Evolutionary conservation across 2,329 filamentous ascomycete species (phyloP).

Genomic region (Septoria petroselini): DNA sequence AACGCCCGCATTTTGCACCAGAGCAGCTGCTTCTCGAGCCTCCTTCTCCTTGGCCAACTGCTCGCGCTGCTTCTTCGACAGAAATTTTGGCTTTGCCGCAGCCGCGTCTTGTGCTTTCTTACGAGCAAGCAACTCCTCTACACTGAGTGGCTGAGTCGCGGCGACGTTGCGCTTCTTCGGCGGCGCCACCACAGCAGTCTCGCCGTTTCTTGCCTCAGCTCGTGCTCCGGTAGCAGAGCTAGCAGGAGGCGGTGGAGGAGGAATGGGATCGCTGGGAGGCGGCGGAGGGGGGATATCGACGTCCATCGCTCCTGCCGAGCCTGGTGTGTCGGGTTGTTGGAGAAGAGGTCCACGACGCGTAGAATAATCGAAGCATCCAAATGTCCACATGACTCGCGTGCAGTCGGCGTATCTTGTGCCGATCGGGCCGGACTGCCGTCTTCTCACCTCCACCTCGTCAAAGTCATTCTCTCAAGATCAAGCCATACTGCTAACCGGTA

Average conservation of each 20-base stretch:
- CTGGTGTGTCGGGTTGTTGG: too few species aligned
- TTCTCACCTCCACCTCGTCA: too few species aligned
- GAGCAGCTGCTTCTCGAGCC: conserved; percentile 63
- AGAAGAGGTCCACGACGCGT: too few species aligned
- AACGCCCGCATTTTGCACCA: conserved; percentile 54
- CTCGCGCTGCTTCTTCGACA: conserved; percentile 80
- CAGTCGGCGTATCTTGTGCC: background rate
- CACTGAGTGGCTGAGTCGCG: conserved; percentile 61
- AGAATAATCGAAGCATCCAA: background rate
- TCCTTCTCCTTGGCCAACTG: conserved; percentile 74
- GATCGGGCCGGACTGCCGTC: background rate
- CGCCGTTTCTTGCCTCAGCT: background rate
- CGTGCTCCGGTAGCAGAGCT: background rate
- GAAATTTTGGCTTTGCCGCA: conserved; percentile 81
- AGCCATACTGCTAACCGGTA: background rate
- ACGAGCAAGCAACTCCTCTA: conserved; percentile 80
- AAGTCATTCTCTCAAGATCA: too few species aligned
- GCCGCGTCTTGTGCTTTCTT: conserved; percentile 84
- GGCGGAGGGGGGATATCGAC: conserved; percentile 17
- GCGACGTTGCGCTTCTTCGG: conserved; percentile 51
- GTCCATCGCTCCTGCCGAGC: conserved; percentile 7
- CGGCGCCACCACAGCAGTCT: background rate
- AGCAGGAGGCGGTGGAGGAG: conserved; percentile 11
- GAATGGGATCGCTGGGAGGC: conserved; percentile 13
- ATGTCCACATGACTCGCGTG: background rate